These are phyloP conservation scores for Ceratocystis lukuohia DNA, from an alignment of 2,329 filamentous ascomycete species.

Conservation along the genomic window DNA sequence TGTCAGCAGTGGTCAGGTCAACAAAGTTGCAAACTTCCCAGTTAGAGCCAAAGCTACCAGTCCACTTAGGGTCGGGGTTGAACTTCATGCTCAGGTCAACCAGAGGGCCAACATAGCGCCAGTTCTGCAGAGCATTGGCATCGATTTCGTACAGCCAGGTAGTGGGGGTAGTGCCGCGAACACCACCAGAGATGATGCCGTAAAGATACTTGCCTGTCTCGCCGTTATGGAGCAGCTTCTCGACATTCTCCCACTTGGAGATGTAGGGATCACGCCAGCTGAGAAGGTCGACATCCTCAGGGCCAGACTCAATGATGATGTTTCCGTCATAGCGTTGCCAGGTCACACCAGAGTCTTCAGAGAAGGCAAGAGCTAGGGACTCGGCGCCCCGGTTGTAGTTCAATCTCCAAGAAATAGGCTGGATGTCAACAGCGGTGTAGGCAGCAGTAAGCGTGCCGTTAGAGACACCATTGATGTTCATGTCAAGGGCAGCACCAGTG, in stretches of 20 bases:
- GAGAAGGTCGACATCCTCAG: constrained; percentile 21
- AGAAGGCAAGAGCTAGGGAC: constrained; percentile 33
- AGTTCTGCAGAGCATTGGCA: constrained; percentile 20
- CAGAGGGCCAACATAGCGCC: constrained; percentile 21
- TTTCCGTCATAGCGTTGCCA: constrained; percentile 22
- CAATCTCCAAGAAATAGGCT: constrained; percentile 35
- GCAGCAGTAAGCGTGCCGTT: constrained; percentile 29
- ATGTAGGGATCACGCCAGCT: constrained; percentile 25
- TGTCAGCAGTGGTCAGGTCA: constrained; percentile 3
- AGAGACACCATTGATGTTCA: constrained; percentile 28
- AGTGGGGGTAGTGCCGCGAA: constrained; percentile 21
- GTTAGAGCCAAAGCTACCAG: constrained; percentile 14
- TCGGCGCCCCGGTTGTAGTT: constrained; percentile 34
- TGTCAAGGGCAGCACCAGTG: constrained; percentile 33
- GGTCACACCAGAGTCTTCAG: constrained; percentile 26
- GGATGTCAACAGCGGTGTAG: constrained; percentile 33
- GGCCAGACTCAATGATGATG: constrained; percentile 21
- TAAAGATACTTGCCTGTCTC: constrained; percentile 25
- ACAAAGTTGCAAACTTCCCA: constrained; percentile 19
- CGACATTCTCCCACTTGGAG: constrained; percentile 21
- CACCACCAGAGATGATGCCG: constrained; percentile 30
- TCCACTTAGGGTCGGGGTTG: constrained; percentile 16
- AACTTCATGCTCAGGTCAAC: constrained; percentile 12
- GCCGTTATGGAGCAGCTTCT: constrained; percentile 19
- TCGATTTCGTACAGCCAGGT: constrained; percentile 22